Conservation (phyloP, 805 yeast species). For the Starmera caribaea region DNA sequence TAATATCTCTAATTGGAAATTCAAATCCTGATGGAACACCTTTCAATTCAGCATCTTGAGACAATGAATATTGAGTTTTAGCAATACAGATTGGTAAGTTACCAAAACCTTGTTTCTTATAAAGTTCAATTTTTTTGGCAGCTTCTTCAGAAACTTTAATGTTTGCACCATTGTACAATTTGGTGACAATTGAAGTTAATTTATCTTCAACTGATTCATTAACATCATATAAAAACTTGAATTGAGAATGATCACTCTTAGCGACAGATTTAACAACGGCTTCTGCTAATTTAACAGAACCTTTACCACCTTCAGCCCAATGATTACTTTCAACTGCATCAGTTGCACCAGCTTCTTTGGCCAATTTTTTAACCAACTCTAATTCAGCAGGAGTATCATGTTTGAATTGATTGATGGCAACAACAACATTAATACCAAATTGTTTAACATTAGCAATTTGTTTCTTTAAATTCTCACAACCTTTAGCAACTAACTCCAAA, state of each 20-base stretch:
- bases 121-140: conserved; percentile 54
- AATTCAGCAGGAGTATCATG: conserved; percentile 64
- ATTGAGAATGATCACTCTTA: conserved; percentile 28
- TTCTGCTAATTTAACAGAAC: conserved; percentile 65
- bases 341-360: conserved; percentile 68
- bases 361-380: conserved; percentile 54
- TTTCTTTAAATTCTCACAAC: conserved; percentile 68
- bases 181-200: conserved; percentile 54
- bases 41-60: conserved; percentile 74
- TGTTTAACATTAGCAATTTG: conserved; percentile 65
- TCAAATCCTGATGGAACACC: conserved; percentile 77
- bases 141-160: conserved; percentile 66
- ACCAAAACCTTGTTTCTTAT: conserved; percentile 68
- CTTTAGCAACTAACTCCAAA: conserved; percentile 55
- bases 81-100: conserved; percentile 78
- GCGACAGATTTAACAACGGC: conserved; percentile 59
- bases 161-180: conserved; percentile 71
- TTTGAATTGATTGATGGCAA: conserved; percentile 73
- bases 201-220: conserved; percentile 61
- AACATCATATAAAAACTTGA: conserved; percentile 50
- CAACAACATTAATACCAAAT: conserved; percentile 73
- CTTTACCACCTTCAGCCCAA: conserved; percentile 82
- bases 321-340: conserved; percentile 78
- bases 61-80: conserved; percentile 75
- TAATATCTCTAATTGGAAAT: conserved; percentile 74